These are phyloP conservation scores for Eucalyptus marginata DNA, from an alignment of 345 rosid genomes.

Conservation along the genomic window DNA sequence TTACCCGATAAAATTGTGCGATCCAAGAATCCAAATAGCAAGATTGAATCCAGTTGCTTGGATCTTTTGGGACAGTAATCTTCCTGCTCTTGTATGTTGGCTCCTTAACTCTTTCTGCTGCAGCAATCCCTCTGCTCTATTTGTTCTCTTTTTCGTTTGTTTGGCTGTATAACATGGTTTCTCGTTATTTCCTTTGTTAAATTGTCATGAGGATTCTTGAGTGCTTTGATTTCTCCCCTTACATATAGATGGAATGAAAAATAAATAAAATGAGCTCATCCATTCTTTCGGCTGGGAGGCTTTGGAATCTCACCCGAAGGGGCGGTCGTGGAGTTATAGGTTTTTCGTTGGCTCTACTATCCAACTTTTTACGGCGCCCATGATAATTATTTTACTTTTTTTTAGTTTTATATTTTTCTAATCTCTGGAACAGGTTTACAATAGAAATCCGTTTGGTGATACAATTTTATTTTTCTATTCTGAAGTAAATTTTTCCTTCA, in stretches of 20 bases:
- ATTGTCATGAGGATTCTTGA: not conserved
- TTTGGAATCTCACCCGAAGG: constrained; percentile 80
- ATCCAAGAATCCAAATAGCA: not conserved
- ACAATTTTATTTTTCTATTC: too few species aligned
- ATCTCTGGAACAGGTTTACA: accelerated
- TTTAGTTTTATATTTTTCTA: too few species aligned
- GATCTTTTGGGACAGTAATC: not conserved
- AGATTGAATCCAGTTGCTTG: not conserved
- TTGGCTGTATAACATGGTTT: not conserved
- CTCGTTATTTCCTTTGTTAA: not conserved
- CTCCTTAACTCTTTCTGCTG: not conserved
- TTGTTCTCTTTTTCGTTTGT: not conserved
- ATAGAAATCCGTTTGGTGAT: too few species aligned
- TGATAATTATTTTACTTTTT: too few species aligned
- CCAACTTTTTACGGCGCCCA: not conserved
- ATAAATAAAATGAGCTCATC: not conserved
- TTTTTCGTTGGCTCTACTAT: not conserved
- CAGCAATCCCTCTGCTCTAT: not conserved
- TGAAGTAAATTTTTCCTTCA: too few species aligned
- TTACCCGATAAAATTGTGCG: not conserved
- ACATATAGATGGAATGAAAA: not conserved
- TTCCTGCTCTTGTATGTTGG: not conserved
- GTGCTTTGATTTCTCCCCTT: not conserved
- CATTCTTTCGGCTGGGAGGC: constrained; percentile 51
- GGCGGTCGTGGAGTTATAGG: constrained; percentile 88